phyloP scores from a whole-genome alignment of 441 rosid species.

The Arabidopsis hybrid region DNA sequence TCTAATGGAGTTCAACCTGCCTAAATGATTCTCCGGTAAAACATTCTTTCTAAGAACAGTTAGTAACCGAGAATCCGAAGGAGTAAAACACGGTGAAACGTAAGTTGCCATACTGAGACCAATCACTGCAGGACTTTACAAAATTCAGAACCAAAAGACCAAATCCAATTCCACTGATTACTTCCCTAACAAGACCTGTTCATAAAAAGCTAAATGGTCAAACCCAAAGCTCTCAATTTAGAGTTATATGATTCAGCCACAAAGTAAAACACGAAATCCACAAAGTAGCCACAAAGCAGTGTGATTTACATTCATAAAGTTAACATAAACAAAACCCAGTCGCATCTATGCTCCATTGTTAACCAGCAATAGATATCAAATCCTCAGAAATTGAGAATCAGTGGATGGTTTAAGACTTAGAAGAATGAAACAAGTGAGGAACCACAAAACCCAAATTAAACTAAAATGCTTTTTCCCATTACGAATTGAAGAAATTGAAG shows the following conservation, averaged over 20 bases:
- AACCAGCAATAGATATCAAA: neutral
- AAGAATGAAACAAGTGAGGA: neutral
- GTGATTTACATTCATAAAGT: neutral
- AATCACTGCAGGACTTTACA: neutral
- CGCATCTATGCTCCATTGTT: too few relatives aligned
- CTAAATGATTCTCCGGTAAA: slow-evolving; percentile 52
- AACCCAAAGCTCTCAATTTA: neutral
- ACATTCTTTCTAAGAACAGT: slow-evolving; percentile 73
- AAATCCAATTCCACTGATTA: slow-evolving; percentile 20
- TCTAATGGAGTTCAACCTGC: slow-evolving; percentile 52
- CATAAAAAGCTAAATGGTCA: slow-evolving; percentile 21
- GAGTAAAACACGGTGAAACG: slow-evolving; percentile 59
- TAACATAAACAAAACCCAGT: slow-evolving; percentile 3
- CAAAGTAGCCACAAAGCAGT: neutral
- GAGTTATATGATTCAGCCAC: too few relatives aligned
- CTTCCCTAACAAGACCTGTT: slow-evolving; percentile 17
- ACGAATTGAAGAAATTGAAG: slow-evolving; percentile 5
- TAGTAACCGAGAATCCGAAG: slow-evolving; percentile 62
- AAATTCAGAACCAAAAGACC: slow-evolving; percentile 5
- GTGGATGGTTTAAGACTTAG: neutral
- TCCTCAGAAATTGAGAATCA: too few relatives aligned
- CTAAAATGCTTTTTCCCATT: neutral
- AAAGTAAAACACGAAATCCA: neutral
- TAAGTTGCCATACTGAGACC: slow-evolving; percentile 60
- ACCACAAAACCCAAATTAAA: neutral